Evolutionary conservation across 345 rosid species (phyloP), one percentile per base, ranked within the genome.

Genomic region (Bruguiera parviflora): DNA sequence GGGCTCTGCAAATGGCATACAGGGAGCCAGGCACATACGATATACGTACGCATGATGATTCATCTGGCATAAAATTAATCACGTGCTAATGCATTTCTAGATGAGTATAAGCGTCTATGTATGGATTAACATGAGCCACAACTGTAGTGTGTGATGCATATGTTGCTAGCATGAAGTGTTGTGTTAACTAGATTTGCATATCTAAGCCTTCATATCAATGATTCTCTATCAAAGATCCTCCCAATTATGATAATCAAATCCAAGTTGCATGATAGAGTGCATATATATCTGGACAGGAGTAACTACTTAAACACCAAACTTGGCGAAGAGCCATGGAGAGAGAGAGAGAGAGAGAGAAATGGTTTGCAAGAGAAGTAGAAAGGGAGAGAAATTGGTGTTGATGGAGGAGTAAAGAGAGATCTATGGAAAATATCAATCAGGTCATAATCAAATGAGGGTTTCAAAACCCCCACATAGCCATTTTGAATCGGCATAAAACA

Each of bases 1-100:
- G 86, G 75, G 82, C 85, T 84, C 75, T 75, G 83, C 85, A 80
- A 81, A 89, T 92, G 97, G 97, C 97, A 92, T 92, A 92, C 97
- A 92, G 97, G 97, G 97, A 92, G 97, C 97, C 97, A 92, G 97
- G 97, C 96, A 89, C 81, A 87, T 77, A 67, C 61, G 47, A 21
- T 8, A 66, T 21, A 62, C 24, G 59, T 24, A 56, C 28, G 29
- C 59, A 55, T 8, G 80, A 72, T 58, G 46, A 15, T 19, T 9
- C 20, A 6, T 21, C 24, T 11, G 35, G 18, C 10, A 16, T 18
- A 4, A 24, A 25, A 25, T 15, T 39, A 19, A 6, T 13, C 63
- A 28, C n/a, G 13, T 8, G 59, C 18, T 15, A 24, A 18, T 19
- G 9, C 27, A 28, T 59, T 58, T 58, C 28, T 25, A 47, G 24